Percentiles rank a stretch among this genome's conserved stretches.
Evolutionary conservation across 805 yeast species (phyloP).

Genomic region (Yarrowia deformans): DNA sequence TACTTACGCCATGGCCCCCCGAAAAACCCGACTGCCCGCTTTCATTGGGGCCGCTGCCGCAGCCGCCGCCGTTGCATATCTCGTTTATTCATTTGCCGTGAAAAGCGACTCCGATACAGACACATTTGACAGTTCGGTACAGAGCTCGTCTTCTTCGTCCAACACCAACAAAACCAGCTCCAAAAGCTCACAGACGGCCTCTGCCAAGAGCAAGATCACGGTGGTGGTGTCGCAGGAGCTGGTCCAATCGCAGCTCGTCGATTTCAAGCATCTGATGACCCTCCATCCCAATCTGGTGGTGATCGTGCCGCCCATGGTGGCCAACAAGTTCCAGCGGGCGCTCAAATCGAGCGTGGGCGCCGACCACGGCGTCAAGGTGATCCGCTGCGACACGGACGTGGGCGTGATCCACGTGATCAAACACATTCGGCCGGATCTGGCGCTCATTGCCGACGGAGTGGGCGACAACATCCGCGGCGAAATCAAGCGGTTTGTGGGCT

Average conservation of each 20-base stretch:
- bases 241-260: slow-evolving; percentile 41
- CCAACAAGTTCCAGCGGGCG: slow-evolving; percentile 41
- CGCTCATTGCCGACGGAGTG: slow-evolving; percentile 43
- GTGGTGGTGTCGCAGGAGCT: slow-evolving; percentile 41
- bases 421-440: slow-evolving; percentile 55
- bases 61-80: slow-evolving; percentile 10
- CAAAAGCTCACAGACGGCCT: neutral
- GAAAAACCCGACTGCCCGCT: slow-evolving; percentile 15
- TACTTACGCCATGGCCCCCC: slow-evolving; percentile 9
- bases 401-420: slow-evolving; percentile 66
- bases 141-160: neutral
- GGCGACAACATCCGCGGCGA: slow-evolving; percentile 38
- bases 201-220: slow-evolving; percentile 8
- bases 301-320: slow-evolving; percentile 46
- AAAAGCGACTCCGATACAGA: neutral
- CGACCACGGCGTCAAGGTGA: slow-evolving; percentile 49
- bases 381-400: slow-evolving; percentile 56
- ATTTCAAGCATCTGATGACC: slow-evolving; percentile 42
- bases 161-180: neutral
- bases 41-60: slow-evolving; percentile 26
- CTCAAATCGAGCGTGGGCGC: slow-evolving; percentile 44
- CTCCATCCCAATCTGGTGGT: slow-evolving; percentile 48
- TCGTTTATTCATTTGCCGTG: slow-evolving; percentile 33
- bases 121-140: neutral
- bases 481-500: slow-evolving; percentile 41